phyloP scores from a whole-genome alignment of 805 yeast genomes.

The Suhomyces pyralidae region DNA sequence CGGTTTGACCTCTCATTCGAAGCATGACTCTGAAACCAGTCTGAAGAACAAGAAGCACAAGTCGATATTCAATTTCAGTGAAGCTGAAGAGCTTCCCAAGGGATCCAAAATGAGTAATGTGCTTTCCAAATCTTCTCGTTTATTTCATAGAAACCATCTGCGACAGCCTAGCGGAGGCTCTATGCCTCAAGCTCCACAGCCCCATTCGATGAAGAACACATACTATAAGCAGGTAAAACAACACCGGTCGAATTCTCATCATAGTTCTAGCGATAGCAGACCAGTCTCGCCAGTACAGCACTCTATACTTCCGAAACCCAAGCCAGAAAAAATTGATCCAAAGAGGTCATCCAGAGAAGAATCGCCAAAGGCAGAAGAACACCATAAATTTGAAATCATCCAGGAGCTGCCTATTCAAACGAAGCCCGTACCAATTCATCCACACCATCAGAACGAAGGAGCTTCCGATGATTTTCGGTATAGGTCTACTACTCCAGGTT shows the following conservation, averaged over 20 bases:
- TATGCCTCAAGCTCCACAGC: slow-evolving; percentile 5
- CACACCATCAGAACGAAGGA: background rate
- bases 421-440: background rate
- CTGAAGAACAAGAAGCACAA: background rate
- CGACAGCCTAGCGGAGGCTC: slow-evolving; percentile 5
- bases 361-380: background rate
- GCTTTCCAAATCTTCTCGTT: slow-evolving; percentile 24
- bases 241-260: slow-evolving; percentile 25
- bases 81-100: background rate
- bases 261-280: slow-evolving; percentile 13
- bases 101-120: slow-evolving; percentile 19
- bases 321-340: background rate
- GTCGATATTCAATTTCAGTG: background rate
- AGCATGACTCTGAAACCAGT: too few relatives aligned
- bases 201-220: slow-evolving; percentile 21
- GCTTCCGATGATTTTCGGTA: background rate
- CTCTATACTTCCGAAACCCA: background rate
- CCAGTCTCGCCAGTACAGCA: slow-evolving; percentile 20
- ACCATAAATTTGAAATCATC: background rate
- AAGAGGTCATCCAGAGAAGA: background rate
- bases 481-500: background rate
- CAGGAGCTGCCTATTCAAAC: background rate
- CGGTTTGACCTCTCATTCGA: too few relatives aligned
- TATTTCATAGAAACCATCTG: slow-evolving; percentile 23
- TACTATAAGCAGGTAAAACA: slow-evolving; percentile 34